Percentiles rank a stretch among this genome's conserved stretches.
phyloP scores from a whole-genome alignment of 192 early-diverging fungal genomes.

The Coemansia sp. region DNA sequence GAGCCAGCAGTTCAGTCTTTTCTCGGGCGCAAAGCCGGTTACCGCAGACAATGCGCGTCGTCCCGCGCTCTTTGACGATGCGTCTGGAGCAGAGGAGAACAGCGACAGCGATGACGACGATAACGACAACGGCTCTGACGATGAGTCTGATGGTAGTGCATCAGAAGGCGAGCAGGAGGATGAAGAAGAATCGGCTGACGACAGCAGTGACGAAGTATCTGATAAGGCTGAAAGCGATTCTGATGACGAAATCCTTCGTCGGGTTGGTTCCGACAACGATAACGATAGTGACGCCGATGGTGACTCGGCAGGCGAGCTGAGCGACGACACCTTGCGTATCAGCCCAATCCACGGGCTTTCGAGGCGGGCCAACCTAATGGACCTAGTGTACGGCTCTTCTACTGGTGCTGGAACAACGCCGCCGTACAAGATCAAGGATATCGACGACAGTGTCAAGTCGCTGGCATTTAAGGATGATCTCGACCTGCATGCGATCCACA shows the following conservation, averaged over 20 bases:
- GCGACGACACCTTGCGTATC: constrained; percentile 19
- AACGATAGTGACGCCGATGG: constrained; percentile 6
- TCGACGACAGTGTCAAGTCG: constrained; percentile 44
- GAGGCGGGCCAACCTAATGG: constrained; percentile 81
- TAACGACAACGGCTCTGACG: constrained; percentile 42
- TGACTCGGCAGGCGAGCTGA: constrained; percentile 19
- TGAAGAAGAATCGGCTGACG: constrained; percentile 30
- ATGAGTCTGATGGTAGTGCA: constrained; percentile 20
- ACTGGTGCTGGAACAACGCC: constrained; percentile 39
- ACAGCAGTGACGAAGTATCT: constrained; percentile 53
- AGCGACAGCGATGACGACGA: constrained; percentile 33
- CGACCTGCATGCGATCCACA: constrained; percentile 27
- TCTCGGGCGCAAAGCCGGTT: constrained; percentile 45
- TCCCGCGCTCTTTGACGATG: constrained; percentile 62
- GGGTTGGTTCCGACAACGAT: constrained; percentile 16
- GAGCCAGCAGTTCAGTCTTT: constrained; percentile 44
- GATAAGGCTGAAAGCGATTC: constrained; percentile 32
- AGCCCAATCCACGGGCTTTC: constrained; percentile 39
- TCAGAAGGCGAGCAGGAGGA: constrained; percentile 13
- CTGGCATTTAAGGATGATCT: constrained; percentile 33
- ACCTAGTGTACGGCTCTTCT: constrained; percentile 79
- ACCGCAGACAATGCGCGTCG: constrained; percentile 50
- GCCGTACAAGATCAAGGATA: constrained; percentile 48
- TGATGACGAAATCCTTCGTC: constrained; percentile 33
- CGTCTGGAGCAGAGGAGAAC: constrained; percentile 31